Evolutionary conservation across 1,284 basidiomycete species (phyloP).

Genomic region (Puccinia novopanici): DNA sequence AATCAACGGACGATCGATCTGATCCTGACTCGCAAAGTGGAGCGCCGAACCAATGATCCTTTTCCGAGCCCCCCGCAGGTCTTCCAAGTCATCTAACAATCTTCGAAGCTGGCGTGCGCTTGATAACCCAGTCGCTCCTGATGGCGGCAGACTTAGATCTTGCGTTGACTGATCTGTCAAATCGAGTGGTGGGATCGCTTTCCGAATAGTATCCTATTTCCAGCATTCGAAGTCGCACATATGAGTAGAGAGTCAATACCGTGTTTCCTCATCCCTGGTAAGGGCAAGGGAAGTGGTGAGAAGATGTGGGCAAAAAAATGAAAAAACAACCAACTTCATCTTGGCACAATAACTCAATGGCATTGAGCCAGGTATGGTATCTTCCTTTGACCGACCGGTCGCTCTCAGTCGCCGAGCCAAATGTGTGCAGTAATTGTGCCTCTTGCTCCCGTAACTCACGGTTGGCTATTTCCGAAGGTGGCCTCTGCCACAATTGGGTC

Average conservation of each 20-base stretch:
- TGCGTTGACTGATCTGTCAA: neutral
- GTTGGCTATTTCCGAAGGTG: constrained; percentile 78
- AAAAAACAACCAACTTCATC: constrained; percentile 36
- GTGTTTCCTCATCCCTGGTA: neutral
- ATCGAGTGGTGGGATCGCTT: constrained; percentile 19
- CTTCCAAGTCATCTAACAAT: constrained; percentile 45
- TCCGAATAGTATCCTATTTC: constrained; percentile 31
- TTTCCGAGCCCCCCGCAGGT: constrained; percentile 22
- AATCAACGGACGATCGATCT: constrained; percentile 11
- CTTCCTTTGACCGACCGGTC: constrained; percentile 75
- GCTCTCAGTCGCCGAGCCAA: constrained; percentile 72
- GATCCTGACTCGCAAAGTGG: constrained; percentile 7
- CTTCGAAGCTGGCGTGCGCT: constrained; percentile 20
- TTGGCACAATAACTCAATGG: constrained; percentile 67
- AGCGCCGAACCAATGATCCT: constrained; percentile 7
- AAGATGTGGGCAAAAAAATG: neutral
- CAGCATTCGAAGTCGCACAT: neutral
- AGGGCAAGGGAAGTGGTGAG: neutral
- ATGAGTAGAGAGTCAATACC: neutral
- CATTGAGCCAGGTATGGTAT: constrained; percentile 83
- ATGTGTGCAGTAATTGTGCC: constrained; percentile 70
- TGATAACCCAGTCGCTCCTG: neutral
- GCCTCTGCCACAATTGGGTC: constrained; percentile 63
- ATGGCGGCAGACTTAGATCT: neutral
- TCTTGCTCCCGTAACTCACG: constrained; percentile 71